Evolutionary conservation across 352 stramenopile species (phyloP), one percentile per base, ranked within the genome.

Genomic region (Phytopythium sindhum): DNA sequence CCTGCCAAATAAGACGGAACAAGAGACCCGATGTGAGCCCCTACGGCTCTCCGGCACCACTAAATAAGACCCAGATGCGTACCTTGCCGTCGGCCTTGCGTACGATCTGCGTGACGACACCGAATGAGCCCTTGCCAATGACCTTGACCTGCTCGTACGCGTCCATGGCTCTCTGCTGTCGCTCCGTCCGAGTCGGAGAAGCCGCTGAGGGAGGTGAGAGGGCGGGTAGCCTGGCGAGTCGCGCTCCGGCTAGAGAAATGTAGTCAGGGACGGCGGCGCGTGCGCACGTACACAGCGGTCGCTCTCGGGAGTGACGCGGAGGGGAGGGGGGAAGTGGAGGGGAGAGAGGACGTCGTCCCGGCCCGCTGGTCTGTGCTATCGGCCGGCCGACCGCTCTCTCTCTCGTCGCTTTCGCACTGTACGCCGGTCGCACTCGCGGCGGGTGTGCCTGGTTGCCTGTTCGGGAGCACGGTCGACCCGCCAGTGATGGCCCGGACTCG

Each of bases 41-140:
- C 41, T 17, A 15, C 14, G 15, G 15, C 15, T 2, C 12, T 23
- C 19, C 15, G 0, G 19, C 5, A n/a, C 14, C 15, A 23, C 41
- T 17, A 7, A 23, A 4, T 42, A 19, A 12, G 37, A 19, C 41
- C 14, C 0, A 5, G 14, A n/a, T 44, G n/a, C 72, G 64, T 71
- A 94, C 84, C 75, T 94, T 96, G 63, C 80, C 85, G 69, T 97
- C 91, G 50, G 83, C 73, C 68, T 96, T 95, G 68, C 91, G 81
- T 55, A 93, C 71, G 68, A 97, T 95, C 78, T 96, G 88, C 70
- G 84, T 91, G 28, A 97, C 90, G 57, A 95, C 88, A 67, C 91
- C 91, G 74, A 97, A 97, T 37, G 89, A 97, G 65, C 91, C 91
- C 63, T 95, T 95, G 67, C 91, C 91, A 67, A 97, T 96, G 60